Evolutionary conservation across 331 rosid genomes (phyloP).

Genomic region (Stylosanthes scabra): DNA sequence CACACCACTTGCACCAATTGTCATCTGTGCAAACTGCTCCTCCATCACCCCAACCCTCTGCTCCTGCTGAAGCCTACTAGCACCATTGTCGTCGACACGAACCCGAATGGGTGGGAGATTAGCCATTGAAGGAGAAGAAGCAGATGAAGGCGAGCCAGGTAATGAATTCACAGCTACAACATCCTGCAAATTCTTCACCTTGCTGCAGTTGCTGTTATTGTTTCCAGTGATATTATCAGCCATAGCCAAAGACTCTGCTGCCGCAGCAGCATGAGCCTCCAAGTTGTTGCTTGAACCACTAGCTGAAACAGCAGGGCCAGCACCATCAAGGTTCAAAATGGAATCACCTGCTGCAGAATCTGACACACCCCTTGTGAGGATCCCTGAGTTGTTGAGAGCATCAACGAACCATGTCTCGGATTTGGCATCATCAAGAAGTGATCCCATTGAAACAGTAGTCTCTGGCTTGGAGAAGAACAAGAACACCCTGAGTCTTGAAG

Average conservation of each 20-base stretch:
- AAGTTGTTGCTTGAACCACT: constrained; percentile 72
- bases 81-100: constrained; percentile 63
- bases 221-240: constrained; percentile 19
- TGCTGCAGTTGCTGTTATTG: constrained; percentile 45
- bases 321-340: constrained; percentile 60
- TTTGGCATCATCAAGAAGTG: constrained; percentile 78
- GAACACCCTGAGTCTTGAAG: constrained; percentile 78
- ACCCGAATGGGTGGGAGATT: constrained; percentile 89
- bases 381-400: constrained; percentile 78
- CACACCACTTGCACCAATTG: constrained; percentile 38
- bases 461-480: constrained; percentile 82
- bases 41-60: constrained; percentile 55
- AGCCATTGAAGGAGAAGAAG: constrained; percentile 70
- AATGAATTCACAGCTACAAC: constrained; percentile 44
- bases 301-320: constrained; percentile 38
- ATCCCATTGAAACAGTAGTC: constrained; percentile 77
- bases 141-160: constrained; percentile 65
- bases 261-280: constrained; percentile 51
- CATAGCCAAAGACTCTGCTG: constrained; percentile 37
- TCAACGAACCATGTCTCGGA: constrained; percentile 98
- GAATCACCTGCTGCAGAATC: constrained; percentile 66
- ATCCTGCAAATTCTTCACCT: constrained; percentile 56
- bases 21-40: constrained; percentile 77
- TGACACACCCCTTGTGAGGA: constrained; percentile 58
- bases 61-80: constrained; percentile 59